phyloP scores from a whole-genome alignment of 495 filamentous ascomycete species.

The Ramalina peruviana region DNA sequence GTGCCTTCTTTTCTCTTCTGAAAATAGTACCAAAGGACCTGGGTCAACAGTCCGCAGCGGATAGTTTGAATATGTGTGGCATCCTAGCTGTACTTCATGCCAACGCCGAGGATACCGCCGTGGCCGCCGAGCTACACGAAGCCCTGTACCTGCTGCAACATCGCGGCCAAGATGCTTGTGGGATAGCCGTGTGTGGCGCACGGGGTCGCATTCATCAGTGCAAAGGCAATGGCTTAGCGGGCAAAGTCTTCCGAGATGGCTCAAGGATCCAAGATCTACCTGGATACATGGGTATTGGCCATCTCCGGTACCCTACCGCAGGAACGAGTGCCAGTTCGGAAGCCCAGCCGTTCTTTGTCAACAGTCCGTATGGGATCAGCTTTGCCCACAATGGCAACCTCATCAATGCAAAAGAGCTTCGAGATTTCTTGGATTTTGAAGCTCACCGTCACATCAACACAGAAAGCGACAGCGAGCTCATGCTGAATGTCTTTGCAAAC shows the following conservation, averaged over 20 bases:
- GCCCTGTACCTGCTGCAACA: slow-evolving; percentile 63
- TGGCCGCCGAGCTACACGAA: slow-evolving; percentile 76
- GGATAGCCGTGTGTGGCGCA: slow-evolving; percentile 55
- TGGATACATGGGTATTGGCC: slow-evolving; percentile 79
- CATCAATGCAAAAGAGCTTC: slow-evolving; percentile 78
- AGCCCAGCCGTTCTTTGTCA: slow-evolving; percentile 67
- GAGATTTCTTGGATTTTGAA: slow-evolving; percentile 66
- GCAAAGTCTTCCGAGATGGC: slow-evolving; percentile 67
- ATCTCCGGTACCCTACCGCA: slow-evolving; percentile 83
- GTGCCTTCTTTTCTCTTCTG: slow-evolving; percentile 2
- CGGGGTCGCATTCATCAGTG: slow-evolving; percentile 78
- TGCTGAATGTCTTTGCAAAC: slow-evolving; percentile 90
- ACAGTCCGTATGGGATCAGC: slow-evolving; percentile 48
- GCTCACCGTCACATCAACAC: slow-evolving; percentile 96
- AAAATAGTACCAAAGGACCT: slow-evolving; percentile 1
- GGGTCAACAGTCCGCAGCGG: background rate
- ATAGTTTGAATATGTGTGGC: slow-evolving; percentile 55
- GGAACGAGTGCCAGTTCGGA: slow-evolving; percentile 72
- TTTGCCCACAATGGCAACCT: slow-evolving; percentile 80
- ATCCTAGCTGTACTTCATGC: slow-evolving; percentile 73
- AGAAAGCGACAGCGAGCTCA: slow-evolving; percentile 85
- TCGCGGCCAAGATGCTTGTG: slow-evolving; percentile 83
- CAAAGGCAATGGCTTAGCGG: slow-evolving; percentile 86
- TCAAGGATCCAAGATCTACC: slow-evolving; percentile 63
- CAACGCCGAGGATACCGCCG: slow-evolving; percentile 42